Evolutionary conservation across 306 rosid species (phyloP).

Genomic region (Cyclanthera cordifolia): DNA sequence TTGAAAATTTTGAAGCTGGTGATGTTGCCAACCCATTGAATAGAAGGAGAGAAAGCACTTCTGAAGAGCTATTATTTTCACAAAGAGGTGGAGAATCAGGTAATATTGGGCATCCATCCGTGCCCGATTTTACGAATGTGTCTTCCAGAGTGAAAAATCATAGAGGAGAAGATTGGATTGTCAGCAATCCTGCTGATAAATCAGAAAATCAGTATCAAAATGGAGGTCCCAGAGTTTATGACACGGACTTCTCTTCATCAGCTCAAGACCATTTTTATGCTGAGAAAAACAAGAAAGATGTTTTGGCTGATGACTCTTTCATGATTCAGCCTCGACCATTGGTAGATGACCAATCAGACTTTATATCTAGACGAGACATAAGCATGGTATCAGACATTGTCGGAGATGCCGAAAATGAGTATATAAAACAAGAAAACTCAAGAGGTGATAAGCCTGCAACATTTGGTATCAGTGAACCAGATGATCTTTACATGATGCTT

Average conservation of each 20-base stretch:
- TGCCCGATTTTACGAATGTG: slow-evolving; percentile 25
- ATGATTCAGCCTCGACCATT: slow-evolving; percentile 58
- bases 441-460: slow-evolving; percentile 31
- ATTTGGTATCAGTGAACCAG: slow-evolving; percentile 45
- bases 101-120: slow-evolving; percentile 22
- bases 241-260: slow-evolving; percentile 37
- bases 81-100: slow-evolving; percentile 38
- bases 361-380: slow-evolving; percentile 41
- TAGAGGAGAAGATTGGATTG: slow-evolving; percentile 67
- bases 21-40: slow-evolving; percentile 22
- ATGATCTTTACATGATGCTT: slow-evolving; percentile 88
- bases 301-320: slow-evolving; percentile 70
- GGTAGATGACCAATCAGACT: slow-evolving; percentile 38
- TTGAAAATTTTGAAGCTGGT: slow-evolving; percentile 45
- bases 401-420: slow-evolving; percentile 39
- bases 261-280: slow-evolving; percentile 20
- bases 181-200: slow-evolving; percentile 30
- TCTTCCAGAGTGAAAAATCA: slow-evolving; percentile 34
- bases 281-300: slow-evolving; percentile 44
- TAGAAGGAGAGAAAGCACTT: slow-evolving; percentile 32
- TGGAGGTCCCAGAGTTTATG: slow-evolving; percentile 33
- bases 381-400: slow-evolving; percentile 51
- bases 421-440: slow-evolving; percentile 28
- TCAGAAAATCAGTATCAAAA: slow-evolving; percentile 23
- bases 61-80: slow-evolving; percentile 46